phyloP scores from a whole-genome alignment of 352 stramenopile species.

The Phytophthora pinifolia region DNA sequence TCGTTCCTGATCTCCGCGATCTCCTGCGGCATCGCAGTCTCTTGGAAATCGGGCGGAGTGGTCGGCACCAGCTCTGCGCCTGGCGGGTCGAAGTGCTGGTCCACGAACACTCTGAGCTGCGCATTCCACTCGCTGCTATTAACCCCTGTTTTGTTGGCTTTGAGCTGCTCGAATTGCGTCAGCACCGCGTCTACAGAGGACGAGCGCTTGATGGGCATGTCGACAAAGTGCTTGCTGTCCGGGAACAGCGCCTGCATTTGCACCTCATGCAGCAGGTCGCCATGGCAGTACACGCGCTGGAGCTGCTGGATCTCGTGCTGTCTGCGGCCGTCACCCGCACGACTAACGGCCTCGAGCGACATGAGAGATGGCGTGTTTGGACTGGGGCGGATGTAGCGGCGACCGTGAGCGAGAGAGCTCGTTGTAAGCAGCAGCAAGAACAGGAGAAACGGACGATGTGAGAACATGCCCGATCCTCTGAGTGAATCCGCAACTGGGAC shows the following conservation, averaged over 20 bases:
- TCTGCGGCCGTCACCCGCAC: slow-evolving; percentile 6
- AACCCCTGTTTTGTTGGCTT: slow-evolving; percentile 6
- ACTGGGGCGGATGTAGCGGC: slow-evolving; percentile 17
- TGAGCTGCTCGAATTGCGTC: slow-evolving; percentile 24
- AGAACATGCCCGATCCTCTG: slow-evolving; percentile 18
- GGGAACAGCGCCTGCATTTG: slow-evolving; percentile 65
- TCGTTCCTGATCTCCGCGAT: slow-evolving; percentile 49
- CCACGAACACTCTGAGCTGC: slow-evolving; percentile 52
- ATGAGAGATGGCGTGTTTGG: slow-evolving; percentile 2
- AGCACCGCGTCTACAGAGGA: slow-evolving; percentile 43
- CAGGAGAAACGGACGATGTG: background rate
- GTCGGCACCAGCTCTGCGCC: slow-evolving; percentile 49
- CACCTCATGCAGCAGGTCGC: slow-evolving; percentile 59
- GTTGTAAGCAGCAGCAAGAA: slow-evolving; percentile 12
- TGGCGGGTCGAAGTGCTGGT: slow-evolving; percentile 60
- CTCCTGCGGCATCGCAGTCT: slow-evolving; percentile 31
- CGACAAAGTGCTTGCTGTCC: slow-evolving; percentile 90
- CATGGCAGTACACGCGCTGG: slow-evolving; percentile 48
- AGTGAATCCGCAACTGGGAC: slow-evolving; percentile 8
- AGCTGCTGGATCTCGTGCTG: slow-evolving; percentile 31
- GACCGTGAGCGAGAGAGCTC: slow-evolving; percentile 12
- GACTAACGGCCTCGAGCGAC: slow-evolving; percentile 7
- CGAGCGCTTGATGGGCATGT: slow-evolving; percentile 77
- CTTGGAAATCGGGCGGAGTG: slow-evolving; percentile 46
- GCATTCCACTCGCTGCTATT: slow-evolving; percentile 21